Evolutionary conservation across 129 eudicot genomes (phyloP), one percentile per base, ranked within the genome.

Genomic region (Artemisia annua): DNA sequence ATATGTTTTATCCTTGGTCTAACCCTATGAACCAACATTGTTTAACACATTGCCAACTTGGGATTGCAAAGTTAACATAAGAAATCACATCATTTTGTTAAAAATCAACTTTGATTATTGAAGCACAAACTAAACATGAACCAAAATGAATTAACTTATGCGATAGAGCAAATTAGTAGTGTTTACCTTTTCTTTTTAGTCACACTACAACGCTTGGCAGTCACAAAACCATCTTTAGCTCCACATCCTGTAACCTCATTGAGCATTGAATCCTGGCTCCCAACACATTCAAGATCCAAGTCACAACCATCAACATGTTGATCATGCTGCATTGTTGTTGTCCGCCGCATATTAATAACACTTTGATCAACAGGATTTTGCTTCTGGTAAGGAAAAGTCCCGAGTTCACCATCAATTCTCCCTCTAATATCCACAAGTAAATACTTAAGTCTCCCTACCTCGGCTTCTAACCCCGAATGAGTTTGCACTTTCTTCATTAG

Each of bases 371-470:
- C 66, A 3, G 87, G 77, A 51, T 78, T 59, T 15, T 70, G 82
- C 81, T 84, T 95, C 76, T 95, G 99, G 72, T 91, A 95, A 68
- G 99, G 99, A 73, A 90, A 95, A 16, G 97, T 85, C 4, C 99
- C 99, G 46, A 95, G 87, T 76, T 88, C 99, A 49, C 99, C 97
- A 73, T 95, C 99, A 32, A 95, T 91, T 74, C 99, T 85, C 65
- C 99, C 99, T 79, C 99, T 83, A 44, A 95, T 78, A 72, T 95
- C 99, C 68, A 95, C 97, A 59, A 95, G 99, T 84, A 95, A 83
- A 79, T 94, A 91, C 89, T 91, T 95, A 22, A 95, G 97, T 78
- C 99, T 88, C 17, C 91, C 89, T 52, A 86, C 73, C 83, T 95
- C 99, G n/a, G 91, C 90, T 79, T 95, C 97, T 73, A 95, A 80